Evolutionary conservation across 2,329 filamentous ascomycete species (phyloP).

Genomic region (Fonsecaea erecta): DNA sequence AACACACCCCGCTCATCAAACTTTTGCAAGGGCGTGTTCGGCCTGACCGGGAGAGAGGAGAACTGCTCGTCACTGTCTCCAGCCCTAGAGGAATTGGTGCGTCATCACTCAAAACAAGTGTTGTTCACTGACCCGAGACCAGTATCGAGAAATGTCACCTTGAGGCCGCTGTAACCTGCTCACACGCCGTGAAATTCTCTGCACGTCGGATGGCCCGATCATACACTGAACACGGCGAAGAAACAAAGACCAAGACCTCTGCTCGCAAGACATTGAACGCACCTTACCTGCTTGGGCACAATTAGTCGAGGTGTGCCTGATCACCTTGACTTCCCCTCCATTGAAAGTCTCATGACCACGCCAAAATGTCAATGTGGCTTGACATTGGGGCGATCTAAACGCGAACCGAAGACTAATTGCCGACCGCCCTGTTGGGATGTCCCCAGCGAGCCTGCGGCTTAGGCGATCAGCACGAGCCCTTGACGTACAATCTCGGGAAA

Average conservation of each 20-base stretch:
- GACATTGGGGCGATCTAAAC: neutral
- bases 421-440: slow-evolving; percentile 1
- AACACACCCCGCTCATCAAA: neutral
- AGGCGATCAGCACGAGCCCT: neutral
- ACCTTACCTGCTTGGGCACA: slow-evolving; percentile 1
- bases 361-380: slow-evolving; percentile 16
- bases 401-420: slow-evolving; percentile 2
- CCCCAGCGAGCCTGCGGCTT: neutral
- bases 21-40: neutral
- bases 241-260: neutral
- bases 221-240: neutral
- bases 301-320: slow-evolving; percentile 10
- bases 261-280: neutral
- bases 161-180: neutral
- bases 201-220: slow-evolving; percentile 8
- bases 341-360: slow-evolving; percentile 5
- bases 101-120: neutral
- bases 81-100: neutral
- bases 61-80: neutral
- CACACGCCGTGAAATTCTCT: neutral
- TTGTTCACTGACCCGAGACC: neutral
- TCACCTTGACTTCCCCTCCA: slow-evolving; percentile 5
- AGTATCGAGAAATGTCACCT: neutral
- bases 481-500: slow-evolving; percentile 14
- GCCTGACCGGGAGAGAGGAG: neutral